phyloP scores from a whole-genome alignment of 2,329 filamentous ascomycete species.

The Fusarium oligoseptatum region DNA sequence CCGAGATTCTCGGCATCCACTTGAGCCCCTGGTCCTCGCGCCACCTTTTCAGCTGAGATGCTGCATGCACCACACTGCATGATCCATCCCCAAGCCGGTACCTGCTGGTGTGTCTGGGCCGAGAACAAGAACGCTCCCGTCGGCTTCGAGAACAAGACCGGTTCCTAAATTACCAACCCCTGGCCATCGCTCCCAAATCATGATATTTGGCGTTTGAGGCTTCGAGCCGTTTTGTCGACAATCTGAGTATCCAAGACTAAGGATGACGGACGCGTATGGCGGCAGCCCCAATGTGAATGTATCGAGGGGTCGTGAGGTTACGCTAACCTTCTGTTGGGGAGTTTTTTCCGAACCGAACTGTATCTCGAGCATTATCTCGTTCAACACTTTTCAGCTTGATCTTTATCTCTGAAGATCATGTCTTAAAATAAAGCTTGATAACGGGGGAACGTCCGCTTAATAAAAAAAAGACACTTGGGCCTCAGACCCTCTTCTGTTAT shows the following conservation, averaged over 20 bases:
- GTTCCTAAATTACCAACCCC: background rate
- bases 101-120: background rate
- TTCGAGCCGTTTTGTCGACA: background rate
- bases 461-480: constrained; percentile 1
- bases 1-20: constrained; percentile 2
- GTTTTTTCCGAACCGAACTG: background rate
- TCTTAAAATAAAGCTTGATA: background rate
- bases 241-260: background rate
- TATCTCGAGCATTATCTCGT: background rate
- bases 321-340: background rate
- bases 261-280: background rate
- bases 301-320: background rate
- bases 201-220: constrained; percentile 9
- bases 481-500: background rate
- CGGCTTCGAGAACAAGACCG: background rate
- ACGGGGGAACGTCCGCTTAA: background rate
- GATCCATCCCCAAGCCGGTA: background rate
- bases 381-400: background rate
- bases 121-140: background rate
- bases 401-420: background rate
- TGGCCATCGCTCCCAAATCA: background rate
- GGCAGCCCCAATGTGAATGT: background rate
- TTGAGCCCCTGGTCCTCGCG: constrained; percentile 2
- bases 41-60: constrained; percentile 2
- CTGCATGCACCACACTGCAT: background rate